phyloP scores from a whole-genome alignment of 73 alveolate species.

The Paramecium octaurelia region DNA sequence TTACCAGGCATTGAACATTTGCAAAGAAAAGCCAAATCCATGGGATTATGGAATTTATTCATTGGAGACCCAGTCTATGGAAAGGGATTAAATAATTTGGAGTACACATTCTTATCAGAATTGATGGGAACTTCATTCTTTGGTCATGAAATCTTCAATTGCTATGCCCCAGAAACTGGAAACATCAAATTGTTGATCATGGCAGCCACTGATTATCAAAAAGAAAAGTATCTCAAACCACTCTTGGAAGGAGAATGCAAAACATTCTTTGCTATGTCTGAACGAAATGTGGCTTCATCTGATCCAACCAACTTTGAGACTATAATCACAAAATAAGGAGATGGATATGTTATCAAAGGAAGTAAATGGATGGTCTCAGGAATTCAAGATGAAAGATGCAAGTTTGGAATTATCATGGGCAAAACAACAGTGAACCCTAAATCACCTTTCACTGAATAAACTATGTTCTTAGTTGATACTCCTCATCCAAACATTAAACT shows the following conservation, averaged over 20 bases:
- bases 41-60: background rate
- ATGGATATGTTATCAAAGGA: background rate
- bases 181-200: background rate
- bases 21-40: background rate
- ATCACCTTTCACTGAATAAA: background rate
- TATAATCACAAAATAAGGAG: background rate
- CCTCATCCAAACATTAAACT: background rate
- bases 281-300: background rate
- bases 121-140: background rate
- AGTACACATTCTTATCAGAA: background rate
- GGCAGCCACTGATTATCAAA: background rate
- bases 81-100: background rate
- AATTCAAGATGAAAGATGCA: background rate
- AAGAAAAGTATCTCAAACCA: background rate
- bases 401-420: background rate
- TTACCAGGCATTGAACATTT: background rate
- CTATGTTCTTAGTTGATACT: background rate
- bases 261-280: conserved; percentile 8
- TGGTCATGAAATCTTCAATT: background rate
- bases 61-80: background rate
- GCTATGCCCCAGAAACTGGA: background rate
- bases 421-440: background rate
- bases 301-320: background rate
- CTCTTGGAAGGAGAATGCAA: background rate
- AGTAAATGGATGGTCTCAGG: background rate